Percentiles rank a stretch among this genome's conserved stretches.
Conservation (phyloP, 2,329 filamentous ascomycete genomes). For the Lasiodiplodia citricola region DNA sequence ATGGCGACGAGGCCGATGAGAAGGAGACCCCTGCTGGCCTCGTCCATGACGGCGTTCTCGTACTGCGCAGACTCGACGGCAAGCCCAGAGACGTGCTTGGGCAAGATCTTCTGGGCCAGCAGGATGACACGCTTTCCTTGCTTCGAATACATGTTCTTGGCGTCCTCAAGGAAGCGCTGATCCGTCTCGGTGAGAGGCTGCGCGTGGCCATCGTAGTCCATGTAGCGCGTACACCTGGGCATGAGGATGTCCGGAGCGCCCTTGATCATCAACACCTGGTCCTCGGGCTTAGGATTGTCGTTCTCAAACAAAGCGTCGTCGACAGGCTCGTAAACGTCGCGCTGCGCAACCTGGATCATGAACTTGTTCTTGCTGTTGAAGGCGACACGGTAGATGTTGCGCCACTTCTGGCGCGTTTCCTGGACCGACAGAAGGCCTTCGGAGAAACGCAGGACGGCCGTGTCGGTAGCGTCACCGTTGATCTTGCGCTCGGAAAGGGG, state of each 20-base stretch:
- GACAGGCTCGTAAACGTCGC: slow-evolving; percentile 25
- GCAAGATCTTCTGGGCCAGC: slow-evolving; percentile 64
- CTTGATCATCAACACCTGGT: slow-evolving; percentile 70
- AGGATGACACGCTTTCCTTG: slow-evolving; percentile 72
- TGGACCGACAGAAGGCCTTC: slow-evolving; percentile 67
- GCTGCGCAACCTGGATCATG: slow-evolving; percentile 65
- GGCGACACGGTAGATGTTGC: slow-evolving; percentile 63
- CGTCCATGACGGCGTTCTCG: slow-evolving; percentile 63
- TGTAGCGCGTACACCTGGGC: slow-evolving; percentile 63
- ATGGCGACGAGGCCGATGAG: slow-evolving; percentile 64
- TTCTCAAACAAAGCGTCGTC: slow-evolving; percentile 39
- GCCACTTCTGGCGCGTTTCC: slow-evolving; percentile 67
- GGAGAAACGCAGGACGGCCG: slow-evolving; percentile 74
- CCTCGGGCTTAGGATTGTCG: slow-evolving; percentile 28
- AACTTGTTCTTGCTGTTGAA: slow-evolving; percentile 88
- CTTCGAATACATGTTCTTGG: slow-evolving; percentile 72
- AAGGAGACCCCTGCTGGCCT: slow-evolving; percentile 56
- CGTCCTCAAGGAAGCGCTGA: slow-evolving; percentile 56
- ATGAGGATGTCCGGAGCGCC: slow-evolving; percentile 78
- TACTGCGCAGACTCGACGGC: slow-evolving; percentile 50
- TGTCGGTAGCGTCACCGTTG: slow-evolving; percentile 77
- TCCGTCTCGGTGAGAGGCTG: slow-evolving; percentile 56
- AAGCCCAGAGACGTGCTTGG: slow-evolving; percentile 41
- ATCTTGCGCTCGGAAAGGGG: slow-evolving; percentile 68
- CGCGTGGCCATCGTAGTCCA: slow-evolving; percentile 61